Evolutionary conservation across 257 asterid species (phyloP).

Genomic region (Ajuga chamaepitys): DNA sequence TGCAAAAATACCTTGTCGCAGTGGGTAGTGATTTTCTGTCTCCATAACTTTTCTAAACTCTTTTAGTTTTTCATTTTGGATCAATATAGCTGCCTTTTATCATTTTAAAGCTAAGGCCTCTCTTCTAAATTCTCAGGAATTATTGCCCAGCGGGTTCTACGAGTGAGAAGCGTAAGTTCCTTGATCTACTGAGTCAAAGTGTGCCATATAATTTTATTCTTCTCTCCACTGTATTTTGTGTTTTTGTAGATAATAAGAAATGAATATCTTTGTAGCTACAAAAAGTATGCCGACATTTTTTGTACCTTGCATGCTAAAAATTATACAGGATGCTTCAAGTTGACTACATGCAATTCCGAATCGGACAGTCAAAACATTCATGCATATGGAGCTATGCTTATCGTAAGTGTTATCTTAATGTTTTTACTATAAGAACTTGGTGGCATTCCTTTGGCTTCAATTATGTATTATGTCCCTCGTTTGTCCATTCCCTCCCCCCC

Average conservation of each 20-base stretch:
- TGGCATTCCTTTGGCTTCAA: not conserved
- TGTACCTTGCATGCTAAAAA: slow-evolving; percentile 6
- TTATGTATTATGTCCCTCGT: not conserved
- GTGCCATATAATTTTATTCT: not conserved
- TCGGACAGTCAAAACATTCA: slow-evolving; percentile 70
- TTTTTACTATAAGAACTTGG: not conserved
- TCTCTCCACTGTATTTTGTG: not conserved
- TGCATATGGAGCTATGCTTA: slow-evolving; percentile 73
- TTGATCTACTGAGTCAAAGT: not conserved
- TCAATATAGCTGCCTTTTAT: not conserved
- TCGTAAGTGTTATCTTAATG: slow-evolving; percentile 41
- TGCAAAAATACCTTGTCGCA: slow-evolving; percentile 46
- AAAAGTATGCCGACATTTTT: slow-evolving; percentile 1
- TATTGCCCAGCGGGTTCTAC: slow-evolving; percentile 69
- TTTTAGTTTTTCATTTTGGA: not conserved
- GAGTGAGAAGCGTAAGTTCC: slow-evolving; percentile 41
- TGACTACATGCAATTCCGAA: slow-evolving; percentile 58
- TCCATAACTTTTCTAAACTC: not conserved
- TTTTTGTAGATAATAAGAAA: not conserved
- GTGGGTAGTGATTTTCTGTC: slow-evolving; percentile 50
- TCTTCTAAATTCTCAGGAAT: slow-evolving; percentile 39
- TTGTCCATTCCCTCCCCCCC: not conserved
- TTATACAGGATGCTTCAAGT: slow-evolving; percentile 60
- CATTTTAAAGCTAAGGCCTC: slow-evolving; percentile 3
- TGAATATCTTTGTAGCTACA: not conserved